phyloP scores from a whole-genome alignment of 139 green algal species.

The Haematococcus sp. region DNA sequence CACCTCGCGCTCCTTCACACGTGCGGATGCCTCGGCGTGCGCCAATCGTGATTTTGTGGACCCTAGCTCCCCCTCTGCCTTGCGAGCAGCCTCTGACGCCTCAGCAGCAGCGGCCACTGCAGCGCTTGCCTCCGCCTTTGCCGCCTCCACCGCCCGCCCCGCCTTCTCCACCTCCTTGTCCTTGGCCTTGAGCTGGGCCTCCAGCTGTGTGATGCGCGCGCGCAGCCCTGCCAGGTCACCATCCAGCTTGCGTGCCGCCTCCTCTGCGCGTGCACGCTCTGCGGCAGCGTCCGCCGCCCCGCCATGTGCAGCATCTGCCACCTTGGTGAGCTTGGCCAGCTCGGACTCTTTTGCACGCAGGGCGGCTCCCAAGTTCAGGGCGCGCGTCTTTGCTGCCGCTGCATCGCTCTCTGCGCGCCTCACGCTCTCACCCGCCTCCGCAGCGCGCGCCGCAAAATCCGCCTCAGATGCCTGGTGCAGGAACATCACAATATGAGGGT shows the following conservation, averaged over 20 bases:
- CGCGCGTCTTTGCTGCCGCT: too few species aligned
- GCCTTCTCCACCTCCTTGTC: not conserved
- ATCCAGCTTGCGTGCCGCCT: conserved; percentile 16
- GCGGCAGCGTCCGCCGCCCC: too few species aligned
- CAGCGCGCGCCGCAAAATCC: too few species aligned
- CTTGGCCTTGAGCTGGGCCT: not conserved
- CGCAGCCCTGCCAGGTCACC: conserved; percentile 4
- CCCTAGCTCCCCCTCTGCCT: not conserved
- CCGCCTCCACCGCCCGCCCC: not conserved
- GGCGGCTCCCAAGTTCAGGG: too few species aligned
- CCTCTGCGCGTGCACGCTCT: conserved; percentile 14
- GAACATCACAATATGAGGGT: too few species aligned
- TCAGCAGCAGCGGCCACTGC: not conserved
- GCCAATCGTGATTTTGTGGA: too few species aligned
- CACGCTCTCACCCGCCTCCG: too few species aligned
- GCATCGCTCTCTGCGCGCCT: too few species aligned
- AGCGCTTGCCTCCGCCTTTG: not conserved
- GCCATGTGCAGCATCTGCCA: too few species aligned
- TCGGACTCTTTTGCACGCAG: too few species aligned
- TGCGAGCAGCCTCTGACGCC: not conserved
- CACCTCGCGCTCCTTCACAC: not conserved
- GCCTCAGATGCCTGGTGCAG: too few species aligned
- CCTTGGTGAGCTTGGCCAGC: too few species aligned
- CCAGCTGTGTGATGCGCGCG: not conserved
- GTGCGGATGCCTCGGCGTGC: not conserved